Percentiles rank a stretch among this genome's conserved stretches.
phyloP scores from a whole-genome alignment of 2,329 filamentous ascomycete genomes.

The Neocucurbitaria cava region DNA sequence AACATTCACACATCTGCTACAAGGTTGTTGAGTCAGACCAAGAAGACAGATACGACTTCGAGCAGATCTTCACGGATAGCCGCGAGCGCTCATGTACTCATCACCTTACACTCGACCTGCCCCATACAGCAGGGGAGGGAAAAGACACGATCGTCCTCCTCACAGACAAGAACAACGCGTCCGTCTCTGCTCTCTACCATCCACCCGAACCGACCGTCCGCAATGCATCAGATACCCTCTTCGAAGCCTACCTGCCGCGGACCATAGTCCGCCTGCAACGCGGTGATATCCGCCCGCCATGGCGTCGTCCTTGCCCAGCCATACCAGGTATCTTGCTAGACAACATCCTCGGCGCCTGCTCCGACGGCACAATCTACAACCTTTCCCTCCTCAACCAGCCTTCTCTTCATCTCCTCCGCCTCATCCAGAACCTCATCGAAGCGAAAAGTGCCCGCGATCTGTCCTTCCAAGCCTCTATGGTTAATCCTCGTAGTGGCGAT shows the following conservation, averaged over 20 bases:
- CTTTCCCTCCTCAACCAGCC: slow-evolving; percentile 63
- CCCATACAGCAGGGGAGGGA: not conserved
- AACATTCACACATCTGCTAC: slow-evolving; percentile 61
- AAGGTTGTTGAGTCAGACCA: slow-evolving; percentile 48
- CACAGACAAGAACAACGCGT: slow-evolving; percentile 42
- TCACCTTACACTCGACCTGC: slow-evolving; percentile 31
- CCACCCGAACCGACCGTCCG: slow-evolving; percentile 23
- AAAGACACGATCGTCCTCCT: slow-evolving; percentile 35
- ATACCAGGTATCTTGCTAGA: slow-evolving; percentile 50
- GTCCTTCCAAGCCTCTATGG: slow-evolving; percentile 13
- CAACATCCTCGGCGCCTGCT: slow-evolving; percentile 58
- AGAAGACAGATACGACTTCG: slow-evolving; percentile 24
- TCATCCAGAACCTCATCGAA: slow-evolving; percentile 71
- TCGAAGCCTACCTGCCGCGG: slow-evolving; percentile 52
- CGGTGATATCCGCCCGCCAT: slow-evolving; percentile 52
- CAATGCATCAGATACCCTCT: slow-evolving; percentile 43
- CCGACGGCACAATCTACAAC: slow-evolving; percentile 61
- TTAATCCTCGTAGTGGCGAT: slow-evolving; percentile 22
- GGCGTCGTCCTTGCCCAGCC: slow-evolving; percentile 35
- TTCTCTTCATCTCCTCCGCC: slow-evolving; percentile 72
- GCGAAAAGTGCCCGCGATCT: slow-evolving; percentile 23
- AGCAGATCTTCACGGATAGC: slow-evolving; percentile 39
- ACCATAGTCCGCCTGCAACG: slow-evolving; percentile 58
- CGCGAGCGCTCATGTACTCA: slow-evolving; percentile 35
- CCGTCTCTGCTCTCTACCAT: slow-evolving; percentile 40